These are phyloP conservation scores for Aureobasidium sp. DNA, from an alignment of 2,329 filamentous ascomycete genomes.

Conservation along the genomic window DNA sequence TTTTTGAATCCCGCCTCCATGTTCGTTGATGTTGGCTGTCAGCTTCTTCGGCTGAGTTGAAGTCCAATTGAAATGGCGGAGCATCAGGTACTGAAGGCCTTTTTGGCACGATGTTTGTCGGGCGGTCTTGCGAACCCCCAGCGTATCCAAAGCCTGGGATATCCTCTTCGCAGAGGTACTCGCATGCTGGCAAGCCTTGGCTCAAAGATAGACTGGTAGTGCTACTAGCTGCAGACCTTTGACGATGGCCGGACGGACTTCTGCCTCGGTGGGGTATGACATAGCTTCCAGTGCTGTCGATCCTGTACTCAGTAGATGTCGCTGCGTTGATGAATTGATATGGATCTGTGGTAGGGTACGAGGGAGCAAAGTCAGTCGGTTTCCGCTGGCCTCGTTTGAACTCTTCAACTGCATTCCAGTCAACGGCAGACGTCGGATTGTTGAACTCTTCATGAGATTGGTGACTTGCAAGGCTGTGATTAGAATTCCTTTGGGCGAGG, in stretches of 20 bases:
- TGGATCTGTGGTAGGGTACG: slow-evolving; percentile 17
- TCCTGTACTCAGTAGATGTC: slow-evolving; percentile 34
- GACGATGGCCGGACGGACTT: slow-evolving; percentile 26
- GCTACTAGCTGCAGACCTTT: slow-evolving; percentile 21
- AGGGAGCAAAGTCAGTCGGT: background rate
- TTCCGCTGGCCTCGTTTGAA: slow-evolving; percentile 18
- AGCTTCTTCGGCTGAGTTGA: background rate
- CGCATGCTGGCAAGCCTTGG: background rate
- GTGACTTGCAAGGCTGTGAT: slow-evolving; percentile 27
- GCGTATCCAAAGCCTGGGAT: background rate
- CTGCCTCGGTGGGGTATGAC: slow-evolving; percentile 29
- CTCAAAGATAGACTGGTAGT: slow-evolving; percentile 16
- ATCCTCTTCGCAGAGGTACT: background rate
- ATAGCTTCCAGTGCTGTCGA: slow-evolving; percentile 36
- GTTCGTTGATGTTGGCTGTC: background rate
- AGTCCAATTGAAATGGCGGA: background rate
- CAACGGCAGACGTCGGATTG: slow-evolving; percentile 35
- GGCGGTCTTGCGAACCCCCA: background rate
- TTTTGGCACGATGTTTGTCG: background rate
- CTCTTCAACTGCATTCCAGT: slow-evolving; percentile 34
- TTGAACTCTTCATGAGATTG: slow-evolving; percentile 40
- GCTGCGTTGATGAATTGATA: slow-evolving; percentile 25
- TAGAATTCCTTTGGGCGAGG: slow-evolving; percentile 16
- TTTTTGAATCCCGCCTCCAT: background rate
- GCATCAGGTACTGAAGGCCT: background rate